Conservation (phyloP, 164 flowering plant species). For the Hamamelis virginiana region DNA sequence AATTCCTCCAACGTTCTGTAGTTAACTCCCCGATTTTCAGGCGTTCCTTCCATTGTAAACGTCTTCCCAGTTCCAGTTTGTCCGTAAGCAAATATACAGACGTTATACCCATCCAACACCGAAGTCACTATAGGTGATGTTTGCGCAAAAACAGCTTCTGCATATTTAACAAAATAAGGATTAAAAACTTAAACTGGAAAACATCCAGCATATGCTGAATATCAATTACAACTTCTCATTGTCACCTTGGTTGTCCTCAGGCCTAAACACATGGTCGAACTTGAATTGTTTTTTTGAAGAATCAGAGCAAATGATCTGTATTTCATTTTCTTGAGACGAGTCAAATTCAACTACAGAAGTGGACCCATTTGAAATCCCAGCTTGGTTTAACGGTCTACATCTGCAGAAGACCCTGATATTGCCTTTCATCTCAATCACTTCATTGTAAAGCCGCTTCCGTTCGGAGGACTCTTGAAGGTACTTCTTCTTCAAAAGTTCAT, state of each 20-base stretch:
- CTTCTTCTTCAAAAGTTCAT: constrained; percentile 54
- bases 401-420: constrained; percentile 92
- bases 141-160: constrained; percentile 78
- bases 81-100: constrained; percentile 92
- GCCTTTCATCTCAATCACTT: constrained; percentile 85
- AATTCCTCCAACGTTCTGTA: constrained; percentile 78
- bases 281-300: constrained; percentile 74
- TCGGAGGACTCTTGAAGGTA: constrained; percentile 58
- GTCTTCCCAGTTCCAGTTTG: constrained; percentile 97
- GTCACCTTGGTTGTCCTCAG: constrained; percentile 79
- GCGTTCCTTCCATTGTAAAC: constrained; percentile 87
- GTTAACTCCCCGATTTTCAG: constrained; percentile 84
- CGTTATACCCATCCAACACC: constrained; percentile 87
- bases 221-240: neutral
- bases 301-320: constrained; percentile 58
- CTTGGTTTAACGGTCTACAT: constrained; percentile 73
- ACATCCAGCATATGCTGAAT: neutral
- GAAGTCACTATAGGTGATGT: constrained; percentile 73
- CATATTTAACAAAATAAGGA: constrained; percentile 17
- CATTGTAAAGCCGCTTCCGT: constrained; percentile 77
- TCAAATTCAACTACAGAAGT: constrained; percentile 63
- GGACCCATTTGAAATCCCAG: constrained; percentile 53
- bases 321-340: constrained; percentile 58
- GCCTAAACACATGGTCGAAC: constrained; percentile 76
- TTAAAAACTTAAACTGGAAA: neutral